Conservation (phyloP, 371 early-diverging fungal species). For the Mucor circinelloides region DNA sequence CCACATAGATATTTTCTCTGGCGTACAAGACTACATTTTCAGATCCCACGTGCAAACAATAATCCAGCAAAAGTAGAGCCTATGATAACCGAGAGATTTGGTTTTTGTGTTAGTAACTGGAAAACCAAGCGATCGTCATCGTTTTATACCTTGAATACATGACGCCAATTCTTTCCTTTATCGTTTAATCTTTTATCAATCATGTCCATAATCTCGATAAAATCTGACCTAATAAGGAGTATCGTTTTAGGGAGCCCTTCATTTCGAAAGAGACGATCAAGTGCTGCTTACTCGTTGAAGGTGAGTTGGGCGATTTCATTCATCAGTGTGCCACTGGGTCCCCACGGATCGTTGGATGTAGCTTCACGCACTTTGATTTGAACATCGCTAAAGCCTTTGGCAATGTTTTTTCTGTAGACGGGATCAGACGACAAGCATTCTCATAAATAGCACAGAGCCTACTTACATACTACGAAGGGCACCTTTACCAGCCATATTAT, state of each 20-base stretch:
- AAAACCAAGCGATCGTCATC: neutral
- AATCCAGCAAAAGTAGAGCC: slow-evolving; percentile 66
- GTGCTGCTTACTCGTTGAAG: slow-evolving; percentile 69
- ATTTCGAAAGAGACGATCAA: neutral
- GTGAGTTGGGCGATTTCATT: slow-evolving; percentile 86
- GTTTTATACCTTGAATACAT: slow-evolving; percentile 86
- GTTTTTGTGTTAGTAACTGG: neutral
- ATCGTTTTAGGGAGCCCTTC: neutral
- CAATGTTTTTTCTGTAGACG: slow-evolving; percentile 83
- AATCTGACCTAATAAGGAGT: slow-evolving; percentile 67
- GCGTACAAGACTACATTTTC: slow-evolving; percentile 85
- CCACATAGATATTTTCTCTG: slow-evolving; percentile 83
- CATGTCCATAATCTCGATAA: slow-evolving; percentile 95
- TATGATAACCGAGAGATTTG: slow-evolving; percentile 4
- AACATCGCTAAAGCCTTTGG: slow-evolving; percentile 92
- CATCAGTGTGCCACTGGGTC: slow-evolving; percentile 80
- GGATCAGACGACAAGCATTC: neutral
- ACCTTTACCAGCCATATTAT: slow-evolving; percentile 49
- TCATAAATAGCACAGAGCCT: neutral
- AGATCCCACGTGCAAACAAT: slow-evolving; percentile 77
- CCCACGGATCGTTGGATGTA: slow-evolving; percentile 89
- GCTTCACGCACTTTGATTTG: slow-evolving; percentile 92
- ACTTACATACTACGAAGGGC: slow-evolving; percentile 54
- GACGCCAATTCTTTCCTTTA: slow-evolving; percentile 96
- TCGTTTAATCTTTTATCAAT: slow-evolving; percentile 95